Conservation (phyloP, 2,329 filamentous ascomycete genomes). For the Fusarium verticillioides region DNA sequence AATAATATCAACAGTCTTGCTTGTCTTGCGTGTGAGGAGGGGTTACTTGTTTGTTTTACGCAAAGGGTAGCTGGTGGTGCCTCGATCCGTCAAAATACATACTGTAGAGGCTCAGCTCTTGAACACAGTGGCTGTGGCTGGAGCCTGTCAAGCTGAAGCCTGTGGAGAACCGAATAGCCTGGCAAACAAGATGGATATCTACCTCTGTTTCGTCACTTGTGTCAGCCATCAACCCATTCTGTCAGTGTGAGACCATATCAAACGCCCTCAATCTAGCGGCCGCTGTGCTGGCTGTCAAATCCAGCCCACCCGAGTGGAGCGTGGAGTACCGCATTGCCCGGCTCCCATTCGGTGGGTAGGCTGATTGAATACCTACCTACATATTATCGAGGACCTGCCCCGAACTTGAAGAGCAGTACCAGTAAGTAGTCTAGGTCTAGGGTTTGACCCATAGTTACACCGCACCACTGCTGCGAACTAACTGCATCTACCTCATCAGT, state of each 20-base stretch:
- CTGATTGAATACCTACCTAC: neutral
- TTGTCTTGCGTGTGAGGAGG: neutral
- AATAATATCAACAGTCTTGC: conserved; percentile 6
- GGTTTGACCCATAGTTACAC: neutral
- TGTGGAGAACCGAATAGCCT: neutral
- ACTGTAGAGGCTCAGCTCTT: neutral
- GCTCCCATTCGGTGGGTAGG: neutral
- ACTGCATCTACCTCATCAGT: neutral
- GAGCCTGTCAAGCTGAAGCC: neutral
- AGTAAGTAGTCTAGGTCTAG: neutral
- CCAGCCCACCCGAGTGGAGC: conserved; percentile 39
- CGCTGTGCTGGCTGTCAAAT: conserved; percentile 37
- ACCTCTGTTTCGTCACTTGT: neutral
- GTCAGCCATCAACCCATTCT: neutral
- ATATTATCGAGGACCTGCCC: conserved; percentile 2
- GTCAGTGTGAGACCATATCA: neutral
- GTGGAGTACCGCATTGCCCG: conserved; percentile 29
- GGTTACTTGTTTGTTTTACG: neutral
- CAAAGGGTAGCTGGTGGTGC: neutral
- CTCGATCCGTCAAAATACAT: neutral
- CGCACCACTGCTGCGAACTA: neutral
- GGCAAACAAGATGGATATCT: neutral
- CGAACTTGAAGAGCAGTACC: conserved; percentile 4
- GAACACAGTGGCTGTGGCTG: neutral
- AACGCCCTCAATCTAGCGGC: conserved; percentile 46